Evolutionary conservation across 2,329 filamentous ascomycete species (phyloP), one percentile per base, ranked within the genome.

Genomic region (Cyphellophora attinorum): DNA sequence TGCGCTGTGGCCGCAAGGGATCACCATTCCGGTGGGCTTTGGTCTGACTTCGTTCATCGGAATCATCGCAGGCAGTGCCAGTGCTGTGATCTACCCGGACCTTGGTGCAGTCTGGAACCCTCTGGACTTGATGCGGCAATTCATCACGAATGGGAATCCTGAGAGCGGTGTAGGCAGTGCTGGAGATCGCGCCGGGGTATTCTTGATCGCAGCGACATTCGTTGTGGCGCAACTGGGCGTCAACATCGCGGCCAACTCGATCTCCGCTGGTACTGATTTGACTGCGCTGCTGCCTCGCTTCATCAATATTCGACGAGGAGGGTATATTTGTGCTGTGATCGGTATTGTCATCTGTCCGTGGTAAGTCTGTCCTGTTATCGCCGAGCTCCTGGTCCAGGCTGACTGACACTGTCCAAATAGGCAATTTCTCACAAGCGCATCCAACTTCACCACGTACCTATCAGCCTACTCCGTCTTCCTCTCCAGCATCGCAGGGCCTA

Each of bases 381-480:
- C n/a, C n/a, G n/a, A n/a, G n/a, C n/a, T n/a, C n/a, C n/a, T n/a
- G n/a, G n/a, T n/a, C n/a, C n/a, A n/a, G n/a, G n/a, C n/a, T n/a
- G n/a, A n/a, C n/a, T n/a, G n/a, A n/a, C n/a, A n/a, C n/a, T n/a
- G n/a, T n/a, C n/a, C n/a, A n/a, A n/a, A n/a, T n/a, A n/a, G n/a
- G n/a, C 55, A 72, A 35, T 56, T 74, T 0, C 51, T 73, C 3
- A 59, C 59, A 5, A 58, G 54, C 0, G 63, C 68, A 1, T 51
- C 56, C n/a, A 63, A 61, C 2, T 70, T 72, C 51, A 60, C 84
- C 1, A 93, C 84, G 3, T 94, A 94, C 54, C 75, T 95, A 1
- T 91, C 83, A 1, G 81, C 88, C 1, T 94, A 94, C 64, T 86
- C 82, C 3, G 85, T 95, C 37, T 95, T 95, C 61, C 71, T 95